A percentile compares a stretch with the other conserved stretches of the same genome.
phyloP scores from a whole-genome alignment of 768 basidiomycete genomes.

The Psilocybe sp. region DNA sequence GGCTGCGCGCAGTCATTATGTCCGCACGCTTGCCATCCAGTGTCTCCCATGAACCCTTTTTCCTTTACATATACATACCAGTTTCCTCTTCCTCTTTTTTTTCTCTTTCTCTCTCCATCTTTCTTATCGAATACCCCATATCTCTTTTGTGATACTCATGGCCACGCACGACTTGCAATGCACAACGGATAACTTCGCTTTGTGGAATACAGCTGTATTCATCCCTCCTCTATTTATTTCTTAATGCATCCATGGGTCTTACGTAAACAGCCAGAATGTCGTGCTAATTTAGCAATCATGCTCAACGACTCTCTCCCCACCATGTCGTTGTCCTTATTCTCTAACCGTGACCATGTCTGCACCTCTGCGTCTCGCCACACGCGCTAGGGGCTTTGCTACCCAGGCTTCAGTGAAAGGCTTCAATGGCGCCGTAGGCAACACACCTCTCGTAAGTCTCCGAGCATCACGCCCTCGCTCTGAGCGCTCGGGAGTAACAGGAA shows the following conservation, averaged over 20 bases:
- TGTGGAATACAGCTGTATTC: conserved; percentile 25
- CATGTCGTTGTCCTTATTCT: conserved; percentile 4
- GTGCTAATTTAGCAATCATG: conserved; percentile 27
- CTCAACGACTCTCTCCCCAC: conserved; percentile 3
- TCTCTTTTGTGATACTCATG: conserved; percentile 29
- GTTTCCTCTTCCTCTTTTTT: conserved; percentile 25
- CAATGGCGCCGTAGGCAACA: conserved; percentile 87
- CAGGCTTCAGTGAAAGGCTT: conserved; percentile 67
- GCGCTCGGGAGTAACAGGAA: background rate
- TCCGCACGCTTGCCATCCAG: conserved; percentile 6
- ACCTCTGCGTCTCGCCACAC: conserved; percentile 24
- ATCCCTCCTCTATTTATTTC: conserved; percentile 16
- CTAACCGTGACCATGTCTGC: conserved; percentile 30
- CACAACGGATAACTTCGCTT: conserved; percentile 28
- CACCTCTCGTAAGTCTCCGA: conserved; percentile 68
- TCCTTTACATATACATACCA: conserved; percentile 13
- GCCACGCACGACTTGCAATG: conserved; percentile 38
- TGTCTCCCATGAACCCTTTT: conserved; percentile 8
- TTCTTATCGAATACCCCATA: conserved; percentile 8
- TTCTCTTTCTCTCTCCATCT: conserved; percentile 30
- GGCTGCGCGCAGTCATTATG: background rate
- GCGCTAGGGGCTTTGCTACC: conserved; percentile 35
- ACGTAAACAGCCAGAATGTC: conserved; percentile 31
- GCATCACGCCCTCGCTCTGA: background rate
- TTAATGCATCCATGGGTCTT: conserved; percentile 13